Percentiles rank a stretch among this genome's conserved stretches.
Evolutionary conservation across 495 filamentous ascomycete species (phyloP).

Genomic region (Tetracladium marchalianum): DNA sequence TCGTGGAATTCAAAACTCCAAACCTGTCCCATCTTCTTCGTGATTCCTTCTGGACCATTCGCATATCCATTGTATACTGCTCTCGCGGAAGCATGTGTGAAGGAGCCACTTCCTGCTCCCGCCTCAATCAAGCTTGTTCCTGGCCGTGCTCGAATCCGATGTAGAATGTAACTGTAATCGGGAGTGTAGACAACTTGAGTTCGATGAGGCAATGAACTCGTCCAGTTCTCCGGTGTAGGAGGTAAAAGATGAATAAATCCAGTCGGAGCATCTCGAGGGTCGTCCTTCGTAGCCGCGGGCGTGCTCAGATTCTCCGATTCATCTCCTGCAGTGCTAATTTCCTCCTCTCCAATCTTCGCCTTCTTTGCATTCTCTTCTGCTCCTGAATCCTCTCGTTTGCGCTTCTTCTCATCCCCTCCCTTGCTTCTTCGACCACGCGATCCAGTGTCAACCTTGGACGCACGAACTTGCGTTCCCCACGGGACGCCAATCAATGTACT

Average conservation of each 20-base stretch:
- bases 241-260: conserved; percentile 87
- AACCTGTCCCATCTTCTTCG: conserved; percentile 52
- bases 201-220: conserved; percentile 75
- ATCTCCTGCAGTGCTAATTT: neutral
- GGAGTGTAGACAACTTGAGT: conserved; percentile 98
- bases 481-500: conserved; percentile 69
- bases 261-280: conserved; percentile 51
- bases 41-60: conserved; percentile 1
- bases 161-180: conserved; percentile 92
- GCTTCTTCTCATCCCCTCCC: conserved; percentile 37
- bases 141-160: conserved; percentile 72
- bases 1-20: conserved; percentile 92
- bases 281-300: conserved; percentile 9
- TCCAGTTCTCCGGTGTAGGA: conserved; percentile 93
- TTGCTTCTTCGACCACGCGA: conserved; percentile 56
- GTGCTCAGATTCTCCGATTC: conserved; percentile 11
- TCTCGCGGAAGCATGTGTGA: conserved; percentile 82
- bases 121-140: conserved; percentile 82
- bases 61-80: conserved; percentile 83
- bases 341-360: conserved; percentile 19
- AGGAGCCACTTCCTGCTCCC: conserved; percentile 87
- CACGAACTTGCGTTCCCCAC: conserved; percentile 86
- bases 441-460: conserved; percentile 83
- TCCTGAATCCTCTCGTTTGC: conserved; percentile 35
- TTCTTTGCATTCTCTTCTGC: conserved; percentile 17